Percentiles rank a stretch among this genome's conserved stretches.
phyloP scores from a whole-genome alignment of 495 filamentous ascomycete genomes.

The Cenococcum geophilum region DNA sequence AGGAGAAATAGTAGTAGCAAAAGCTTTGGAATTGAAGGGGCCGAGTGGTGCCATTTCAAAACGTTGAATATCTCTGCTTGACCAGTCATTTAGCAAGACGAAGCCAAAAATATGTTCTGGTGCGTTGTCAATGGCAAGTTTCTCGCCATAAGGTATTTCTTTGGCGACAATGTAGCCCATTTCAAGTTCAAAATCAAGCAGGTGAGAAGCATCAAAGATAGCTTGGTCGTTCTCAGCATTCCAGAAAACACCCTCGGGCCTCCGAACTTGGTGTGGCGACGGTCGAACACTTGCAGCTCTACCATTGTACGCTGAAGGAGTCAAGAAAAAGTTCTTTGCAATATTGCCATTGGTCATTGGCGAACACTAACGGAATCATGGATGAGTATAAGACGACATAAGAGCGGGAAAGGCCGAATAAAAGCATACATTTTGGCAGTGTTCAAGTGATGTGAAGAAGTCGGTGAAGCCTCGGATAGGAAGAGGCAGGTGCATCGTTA shows the following conservation, averaged over 20 bases:
- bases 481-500: conserved; percentile 30
- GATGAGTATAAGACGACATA: background rate
- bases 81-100: conserved; percentile 35
- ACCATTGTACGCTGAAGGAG: conserved; percentile 31
- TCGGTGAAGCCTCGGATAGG: conserved; percentile 29
- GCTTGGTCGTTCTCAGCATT: conserved; percentile 19
- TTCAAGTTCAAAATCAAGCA: conserved; percentile 34
- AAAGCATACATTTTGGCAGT: conserved; percentile 26
- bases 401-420: background rate
- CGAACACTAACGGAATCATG: conserved; percentile 15
- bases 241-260: conserved; percentile 30
- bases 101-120: conserved; percentile 34
- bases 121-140: conserved; percentile 26
- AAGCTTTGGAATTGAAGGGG: conserved; percentile 31
- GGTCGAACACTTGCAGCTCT: conserved; percentile 26
- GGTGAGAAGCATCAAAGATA: conserved; percentile 20
- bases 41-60: conserved; percentile 33
- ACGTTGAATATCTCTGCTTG: conserved; percentile 30
- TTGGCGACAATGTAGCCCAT: conserved; percentile 32
- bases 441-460: conserved; percentile 39
- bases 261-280: conserved; percentile 17
- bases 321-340: conserved; percentile 28
- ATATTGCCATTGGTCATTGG: conserved; percentile 20
- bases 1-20: conserved; percentile 31
- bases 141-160: conserved; percentile 23